phyloP scores from a whole-genome alignment of 2,329 filamentous ascomycete genomes.

The Botrytis squamosa region DNA sequence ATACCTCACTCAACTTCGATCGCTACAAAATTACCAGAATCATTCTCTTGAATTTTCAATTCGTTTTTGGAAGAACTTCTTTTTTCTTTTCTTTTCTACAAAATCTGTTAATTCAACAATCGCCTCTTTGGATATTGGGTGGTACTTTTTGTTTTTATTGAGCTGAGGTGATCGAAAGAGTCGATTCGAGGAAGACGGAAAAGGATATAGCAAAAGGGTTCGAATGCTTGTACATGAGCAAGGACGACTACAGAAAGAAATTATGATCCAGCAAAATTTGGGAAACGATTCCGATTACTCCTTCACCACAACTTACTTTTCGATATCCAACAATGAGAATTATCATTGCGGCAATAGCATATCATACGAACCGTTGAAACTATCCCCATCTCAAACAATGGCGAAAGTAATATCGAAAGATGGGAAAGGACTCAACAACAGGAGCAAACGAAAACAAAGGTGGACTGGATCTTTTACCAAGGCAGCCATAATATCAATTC shows the following conservation, averaged over 20 bases:
- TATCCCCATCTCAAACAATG: conserved; percentile 22
- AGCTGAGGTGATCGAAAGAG: conserved; percentile 4
- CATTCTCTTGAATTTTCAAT: conserved; percentile 22
- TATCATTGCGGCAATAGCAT: conserved; percentile 23
- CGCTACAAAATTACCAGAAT: conserved; percentile 10
- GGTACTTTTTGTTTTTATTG: conserved; percentile 13
- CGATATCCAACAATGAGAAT: conserved; percentile 18
- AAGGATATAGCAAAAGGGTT: conserved; percentile 3
- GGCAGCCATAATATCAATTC: conserved; percentile 35
- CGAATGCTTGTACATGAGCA: not conserved
- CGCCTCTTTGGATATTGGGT: conserved; percentile 20
- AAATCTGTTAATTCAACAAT: conserved; percentile 11
- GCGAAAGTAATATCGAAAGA: conserved; percentile 19
- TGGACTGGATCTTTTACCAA: conserved; percentile 30
- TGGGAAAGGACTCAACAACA: conserved; percentile 5
- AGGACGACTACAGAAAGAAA: conserved; percentile 7
- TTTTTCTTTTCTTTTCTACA: conserved; percentile 17
- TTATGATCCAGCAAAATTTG: not conserved
- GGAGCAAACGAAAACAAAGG: conserved; percentile 29
- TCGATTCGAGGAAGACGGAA: not conserved
- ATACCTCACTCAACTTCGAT: not conserved
- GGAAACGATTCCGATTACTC: not conserved
- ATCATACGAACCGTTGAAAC: conserved; percentile 8
- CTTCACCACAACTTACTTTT: not conserved
- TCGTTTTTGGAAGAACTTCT: conserved; percentile 17